Evolutionary conservation across 441 rosid genomes (phyloP).

Genomic region (Gossypium schwendimanii): DNA sequence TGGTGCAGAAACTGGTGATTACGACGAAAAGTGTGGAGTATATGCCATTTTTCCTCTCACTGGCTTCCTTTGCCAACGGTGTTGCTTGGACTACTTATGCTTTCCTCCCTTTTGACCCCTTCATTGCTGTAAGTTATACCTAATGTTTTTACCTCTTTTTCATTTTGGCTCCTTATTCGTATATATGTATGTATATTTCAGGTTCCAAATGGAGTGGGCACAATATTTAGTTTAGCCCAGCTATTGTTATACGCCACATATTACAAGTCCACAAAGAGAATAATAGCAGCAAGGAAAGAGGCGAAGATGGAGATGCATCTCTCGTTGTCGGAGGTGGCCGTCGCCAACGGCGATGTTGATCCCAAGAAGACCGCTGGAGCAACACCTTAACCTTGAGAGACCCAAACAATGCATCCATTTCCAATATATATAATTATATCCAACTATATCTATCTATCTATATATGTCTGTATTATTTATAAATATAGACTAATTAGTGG

Average conservation of each 20-base stretch:
- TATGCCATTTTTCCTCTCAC: constrained; percentile 74
- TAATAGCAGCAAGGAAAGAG: constrained; percentile 31
- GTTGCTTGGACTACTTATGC: constrained; percentile 68
- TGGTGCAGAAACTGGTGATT: constrained; percentile 66
- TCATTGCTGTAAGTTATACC: constrained; percentile 43
- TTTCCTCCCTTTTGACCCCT: constrained; percentile 61
- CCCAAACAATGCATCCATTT: background rate
- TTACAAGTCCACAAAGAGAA: constrained; percentile 47
- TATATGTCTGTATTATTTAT: background rate
- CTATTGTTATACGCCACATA: constrained; percentile 40
- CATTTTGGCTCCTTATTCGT: background rate
- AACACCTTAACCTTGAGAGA: background rate
- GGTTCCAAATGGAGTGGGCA: constrained; percentile 56
- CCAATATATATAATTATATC: background rate
- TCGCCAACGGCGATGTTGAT: constrained; percentile 13
- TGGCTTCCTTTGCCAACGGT: constrained; percentile 60
- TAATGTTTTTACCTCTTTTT: background rate
- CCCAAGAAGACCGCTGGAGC: background rate
- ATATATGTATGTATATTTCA: background rate
- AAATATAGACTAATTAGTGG: background rate
- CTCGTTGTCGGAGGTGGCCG: constrained; percentile 15
- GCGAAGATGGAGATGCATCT: constrained; percentile 20
- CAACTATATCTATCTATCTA: background rate
- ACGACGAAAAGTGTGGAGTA: constrained; percentile 79
- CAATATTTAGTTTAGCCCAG: constrained; percentile 42